Evolutionary conservation across 2,329 filamentous ascomycete genomes (phyloP).

Genomic region (Nemania serpens): DNA sequence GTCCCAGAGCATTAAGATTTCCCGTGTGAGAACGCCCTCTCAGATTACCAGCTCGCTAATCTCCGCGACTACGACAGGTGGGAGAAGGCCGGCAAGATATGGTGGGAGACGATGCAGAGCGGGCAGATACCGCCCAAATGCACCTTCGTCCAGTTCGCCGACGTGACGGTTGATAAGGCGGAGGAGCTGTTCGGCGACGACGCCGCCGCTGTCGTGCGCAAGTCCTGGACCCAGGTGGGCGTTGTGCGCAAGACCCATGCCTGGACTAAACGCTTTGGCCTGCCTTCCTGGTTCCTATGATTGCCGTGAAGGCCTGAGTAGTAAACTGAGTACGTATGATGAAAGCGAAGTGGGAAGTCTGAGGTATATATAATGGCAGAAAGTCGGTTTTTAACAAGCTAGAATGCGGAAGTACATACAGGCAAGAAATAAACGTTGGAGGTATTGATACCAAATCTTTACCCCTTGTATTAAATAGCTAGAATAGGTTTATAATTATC

Average conservation of each 20-base stretch:
- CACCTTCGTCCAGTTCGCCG: constrained; percentile 55
- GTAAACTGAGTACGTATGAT: background rate
- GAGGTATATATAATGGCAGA: too few species aligned
- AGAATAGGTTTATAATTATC: too few species aligned
- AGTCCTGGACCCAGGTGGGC: constrained; percentile 55
- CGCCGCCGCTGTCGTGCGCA: constrained; percentile 49
- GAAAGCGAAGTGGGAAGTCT: too few species aligned
- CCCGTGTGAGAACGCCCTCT: too few species aligned
- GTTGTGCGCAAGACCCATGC: constrained; percentile 43
- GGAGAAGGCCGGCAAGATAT: constrained; percentile 58
- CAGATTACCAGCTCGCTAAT: background rate
- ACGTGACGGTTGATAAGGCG: constrained; percentile 53
- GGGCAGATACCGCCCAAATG: constrained; percentile 48
- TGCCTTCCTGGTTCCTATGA: background rate
- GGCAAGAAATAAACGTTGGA: too few species aligned
- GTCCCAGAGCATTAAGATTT: too few species aligned
- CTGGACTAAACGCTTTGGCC: background rate
- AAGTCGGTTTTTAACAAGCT: too few species aligned
- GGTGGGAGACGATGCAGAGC: constrained; percentile 55
- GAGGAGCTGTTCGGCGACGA: constrained; percentile 49
- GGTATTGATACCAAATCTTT: too few species aligned
- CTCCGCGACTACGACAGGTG: constrained; percentile 44
- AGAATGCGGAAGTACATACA: too few species aligned
- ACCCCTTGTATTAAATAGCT: too few species aligned
- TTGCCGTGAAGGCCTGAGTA: background rate